Base-by-base conservation (phyloP, 1,284 basidiomycete species). In the Athelia sp. region DNA sequence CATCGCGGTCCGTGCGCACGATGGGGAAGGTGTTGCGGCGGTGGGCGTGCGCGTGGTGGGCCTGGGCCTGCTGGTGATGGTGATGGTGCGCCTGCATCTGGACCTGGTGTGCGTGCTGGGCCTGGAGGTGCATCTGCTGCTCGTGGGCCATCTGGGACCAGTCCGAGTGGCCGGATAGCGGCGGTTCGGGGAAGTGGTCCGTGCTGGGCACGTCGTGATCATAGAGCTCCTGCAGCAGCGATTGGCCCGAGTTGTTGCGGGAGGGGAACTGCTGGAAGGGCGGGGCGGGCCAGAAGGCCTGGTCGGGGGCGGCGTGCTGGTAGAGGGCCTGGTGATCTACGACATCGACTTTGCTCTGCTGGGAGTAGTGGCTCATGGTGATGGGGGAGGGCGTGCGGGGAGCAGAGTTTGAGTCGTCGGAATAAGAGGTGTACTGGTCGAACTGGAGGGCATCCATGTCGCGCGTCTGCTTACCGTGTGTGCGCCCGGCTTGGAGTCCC, bases 11-110 rank as follows among this genome's bases (percentile, higher is more conserved):
- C 52, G 84, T 79, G 35, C 83, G 75, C 48, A 85, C 82, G 60
- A 82, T 83, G 45, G 86, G 85, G 65, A 80, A 88, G 2, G 86
- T 87, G 4, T 82, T 81, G 49, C 86, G 73, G 44, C 85, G 81
- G 48, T 74, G 69, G 51, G 29, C 45, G 17, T 79, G 73, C 38
- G 70, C 62, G 56, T 76, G 72, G 47, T 77, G 74, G 52, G 73
- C 66, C 10, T 63, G 59, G 50, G 71, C 65, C 45, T 58, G 58
- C 38, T 57, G 52, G 10, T 62, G 53, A 15, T 62, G 61, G n/a
- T n/a, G n/a, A n/a, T n/a, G n/a, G n/a, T n/a, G n/a, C n/a, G n/a
- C n/a, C n/a, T n/a, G n/a, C 15, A 60, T 57, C 50, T 70, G 69
- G 29, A 70, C 63, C 56, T 67, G 67, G 46, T 68, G 63, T n/a